These are phyloP conservation scores for Irineochytrium annulatum DNA, from an alignment of 192 early-diverging fungal genomes.

Conservation along the genomic window DNA sequence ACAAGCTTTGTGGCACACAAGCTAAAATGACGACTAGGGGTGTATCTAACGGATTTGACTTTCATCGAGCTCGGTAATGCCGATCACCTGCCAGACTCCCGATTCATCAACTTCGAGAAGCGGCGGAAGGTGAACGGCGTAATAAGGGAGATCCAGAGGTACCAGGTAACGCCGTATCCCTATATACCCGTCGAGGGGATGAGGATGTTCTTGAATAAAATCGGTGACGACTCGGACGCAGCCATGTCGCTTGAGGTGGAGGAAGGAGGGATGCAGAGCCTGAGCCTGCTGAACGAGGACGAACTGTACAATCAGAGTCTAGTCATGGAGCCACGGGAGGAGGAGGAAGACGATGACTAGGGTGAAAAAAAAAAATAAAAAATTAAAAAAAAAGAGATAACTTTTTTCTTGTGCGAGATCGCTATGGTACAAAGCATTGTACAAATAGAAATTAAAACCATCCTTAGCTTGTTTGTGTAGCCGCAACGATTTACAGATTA, in stretches of 20 bases:
- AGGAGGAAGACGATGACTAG: slow-evolving; percentile 31
- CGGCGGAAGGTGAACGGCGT: slow-evolving; percentile 43
- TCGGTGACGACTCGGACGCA: slow-evolving; percentile 5
- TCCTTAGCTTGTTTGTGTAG: no score
- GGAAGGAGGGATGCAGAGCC: background rate
- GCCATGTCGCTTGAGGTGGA: background rate
- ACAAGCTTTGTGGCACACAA: background rate
- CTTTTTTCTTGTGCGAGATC: no score
- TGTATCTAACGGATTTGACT: slow-evolving; percentile 46
- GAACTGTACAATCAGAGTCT: slow-evolving; percentile 38
- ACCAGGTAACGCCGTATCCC: slow-evolving; percentile 35
- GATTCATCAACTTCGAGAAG: slow-evolving; percentile 60
- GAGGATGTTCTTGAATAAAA: slow-evolving; percentile 25
- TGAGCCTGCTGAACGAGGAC: slow-evolving; percentile 32
- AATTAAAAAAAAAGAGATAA: no score
- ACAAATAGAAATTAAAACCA: no score
- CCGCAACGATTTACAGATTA: no score
- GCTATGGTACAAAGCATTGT: no score
- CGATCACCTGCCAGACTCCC: slow-evolving; percentile 45
- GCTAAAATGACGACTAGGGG: slow-evolving; percentile 28
- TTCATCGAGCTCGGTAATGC: slow-evolving; percentile 34
- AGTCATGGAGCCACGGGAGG: slow-evolving; percentile 43
- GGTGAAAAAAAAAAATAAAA: background rate
- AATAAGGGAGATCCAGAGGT: slow-evolving; percentile 43
- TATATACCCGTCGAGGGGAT: slow-evolving; percentile 27